Evolutionary conservation across 257 asterid species (phyloP), one percentile per base, ranked within the genome.

Genomic region (Primulina tabacum): DNA sequence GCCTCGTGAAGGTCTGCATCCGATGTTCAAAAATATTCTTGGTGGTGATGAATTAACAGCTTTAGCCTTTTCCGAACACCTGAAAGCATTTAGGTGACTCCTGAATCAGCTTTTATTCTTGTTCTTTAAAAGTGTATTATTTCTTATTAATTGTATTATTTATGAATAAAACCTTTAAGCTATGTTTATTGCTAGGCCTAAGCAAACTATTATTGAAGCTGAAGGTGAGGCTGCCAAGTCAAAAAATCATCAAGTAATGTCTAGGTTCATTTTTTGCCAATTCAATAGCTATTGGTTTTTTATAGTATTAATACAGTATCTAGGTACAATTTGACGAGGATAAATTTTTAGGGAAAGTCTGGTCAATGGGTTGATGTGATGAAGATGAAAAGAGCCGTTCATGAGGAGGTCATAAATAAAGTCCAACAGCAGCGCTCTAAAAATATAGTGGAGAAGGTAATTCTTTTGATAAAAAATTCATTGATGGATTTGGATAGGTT

Each of bases 1-100:
- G 65, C 89, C 95, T 4, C 91, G 90, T 62, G 99, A 89, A 85
- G 97, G 97, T 64, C 77, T 94, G 65, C 99, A 94, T 79, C 99
- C 96, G 29, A 81, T 87, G 81, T 94, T 91, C 80, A 88, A 71
- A 76, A 77, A 77, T 68, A 77, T 67, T 67, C 69, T 94, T 10
- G 86, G 90, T 21, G 89, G 95, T 65, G 94, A 72, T 69, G 97
- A 94, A 64, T 82, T 94, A 77, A 76, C 90, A 58, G 97, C 99
- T 50, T 63, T 91, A 72, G 99, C 97, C 71, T 94, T 94, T 76
- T 89, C 99, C 43, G 99, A 94, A 82, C 95, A 95, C 70, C 75
- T 91, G 73, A 94, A 94, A 77, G 72, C 82, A 72, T 94, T 90
- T 77, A 85, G 95, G 97, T 86, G 73, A 79, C 61, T 35, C 62